These are phyloP conservation scores for Omphalea diandra DNA, from an alignment of 441 rosid genomes.

Conservation along the genomic window DNA sequence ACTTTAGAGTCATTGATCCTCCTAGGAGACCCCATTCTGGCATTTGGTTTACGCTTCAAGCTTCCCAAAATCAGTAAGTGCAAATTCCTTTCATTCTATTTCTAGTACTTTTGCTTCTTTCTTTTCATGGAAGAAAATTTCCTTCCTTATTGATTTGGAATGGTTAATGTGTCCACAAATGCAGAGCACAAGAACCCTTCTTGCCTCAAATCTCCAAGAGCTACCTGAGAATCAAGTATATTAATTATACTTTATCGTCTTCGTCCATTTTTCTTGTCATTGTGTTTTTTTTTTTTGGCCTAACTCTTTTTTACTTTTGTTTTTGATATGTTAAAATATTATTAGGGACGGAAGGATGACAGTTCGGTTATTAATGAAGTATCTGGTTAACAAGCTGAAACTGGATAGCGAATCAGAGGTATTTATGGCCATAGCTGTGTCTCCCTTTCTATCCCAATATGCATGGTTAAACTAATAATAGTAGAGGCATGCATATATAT, in stretches of 20 bases:
- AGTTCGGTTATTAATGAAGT: constrained; percentile 82
- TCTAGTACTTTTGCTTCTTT: not conserved
- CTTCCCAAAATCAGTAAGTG: constrained; percentile 91
- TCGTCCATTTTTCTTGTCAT: not conserved
- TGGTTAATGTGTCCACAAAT: constrained; percentile 29
- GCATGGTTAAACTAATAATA: no score
- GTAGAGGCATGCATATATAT: no score
- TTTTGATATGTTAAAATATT: constrained; percentile 18
- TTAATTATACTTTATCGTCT: not conserved
- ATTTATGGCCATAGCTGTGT: constrained; percentile 29
- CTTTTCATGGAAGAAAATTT: not conserved
- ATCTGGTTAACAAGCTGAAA: constrained; percentile 90
- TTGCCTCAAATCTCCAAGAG: constrained; percentile 94
- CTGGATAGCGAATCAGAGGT: constrained; percentile 98
- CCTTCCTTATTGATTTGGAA: not conserved
- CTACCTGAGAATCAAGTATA: constrained; percentile 98
- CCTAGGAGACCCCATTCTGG: constrained; percentile 87
- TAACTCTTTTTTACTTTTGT: not conserved
- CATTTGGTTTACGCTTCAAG: constrained; percentile 90
- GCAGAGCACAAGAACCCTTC: constrained; percentile 83
- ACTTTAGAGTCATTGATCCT: constrained; percentile 72
- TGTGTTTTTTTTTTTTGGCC: not conserved
- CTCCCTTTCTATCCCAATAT: constrained; percentile 17
- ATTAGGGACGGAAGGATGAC: constrained; percentile 96
- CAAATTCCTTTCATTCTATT: constrained; percentile 8